Conservation (phyloP, 1,139 yeast species). For the Yamadazyma kanchanaburiensis region DNA sequence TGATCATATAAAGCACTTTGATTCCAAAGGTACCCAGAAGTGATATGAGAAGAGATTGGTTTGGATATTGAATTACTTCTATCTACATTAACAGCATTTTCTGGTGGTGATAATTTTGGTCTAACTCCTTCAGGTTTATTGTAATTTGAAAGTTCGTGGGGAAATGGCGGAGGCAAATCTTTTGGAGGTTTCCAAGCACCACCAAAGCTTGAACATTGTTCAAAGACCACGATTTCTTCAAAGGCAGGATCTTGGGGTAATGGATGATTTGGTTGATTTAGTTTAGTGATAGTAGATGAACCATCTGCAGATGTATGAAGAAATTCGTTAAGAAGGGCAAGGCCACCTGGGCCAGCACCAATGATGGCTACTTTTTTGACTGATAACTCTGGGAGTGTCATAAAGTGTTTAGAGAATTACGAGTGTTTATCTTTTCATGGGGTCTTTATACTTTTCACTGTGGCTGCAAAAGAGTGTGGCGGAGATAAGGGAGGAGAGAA, state of each 20-base stretch:
- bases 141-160: constrained; percentile 25
- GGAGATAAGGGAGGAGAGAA: too few species aligned
- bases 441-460: too few species aligned
- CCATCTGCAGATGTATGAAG: constrained; percentile 32
- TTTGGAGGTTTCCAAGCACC: constrained; percentile 27
- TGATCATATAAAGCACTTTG: constrained; percentile 40
- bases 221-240: constrained; percentile 27
- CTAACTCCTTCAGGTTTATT: constrained; percentile 22
- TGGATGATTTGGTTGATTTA: background rate
- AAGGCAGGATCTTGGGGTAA: background rate
- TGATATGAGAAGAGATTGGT: constrained; percentile 8
- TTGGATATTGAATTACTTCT: constrained; percentile 16
- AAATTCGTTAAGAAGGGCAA: constrained; percentile 34
- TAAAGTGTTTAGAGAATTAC: too few species aligned
- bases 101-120: constrained; percentile 18
- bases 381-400: too few species aligned
- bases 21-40: constrained; percentile 32
- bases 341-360: constrained; percentile 38
- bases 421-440: too few species aligned
- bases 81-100: constrained; percentile 10
- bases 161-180: constrained; percentile 16
- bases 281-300: constrained; percentile 18
- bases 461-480: too few species aligned
- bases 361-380: constrained; percentile 29
- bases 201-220: constrained; percentile 29